phyloP scores from a whole-genome alignment of 2,329 filamentous ascomycete species.

The Teratosphaeriaceae sp. region DNA sequence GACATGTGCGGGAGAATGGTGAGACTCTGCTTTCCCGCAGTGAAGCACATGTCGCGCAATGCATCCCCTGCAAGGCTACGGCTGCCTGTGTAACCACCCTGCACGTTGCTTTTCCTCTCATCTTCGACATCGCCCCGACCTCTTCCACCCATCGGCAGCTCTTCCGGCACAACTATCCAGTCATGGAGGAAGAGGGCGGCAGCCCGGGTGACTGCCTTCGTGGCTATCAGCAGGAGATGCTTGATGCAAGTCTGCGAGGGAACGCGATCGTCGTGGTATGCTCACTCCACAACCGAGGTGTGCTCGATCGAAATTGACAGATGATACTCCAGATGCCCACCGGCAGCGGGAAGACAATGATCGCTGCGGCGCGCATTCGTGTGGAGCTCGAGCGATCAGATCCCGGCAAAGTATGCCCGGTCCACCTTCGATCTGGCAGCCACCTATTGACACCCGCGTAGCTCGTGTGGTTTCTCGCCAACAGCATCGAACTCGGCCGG shows the following conservation, averaged over 20 bases:
- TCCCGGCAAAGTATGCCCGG: constrained; percentile 30
- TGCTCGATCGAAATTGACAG: too few species aligned
- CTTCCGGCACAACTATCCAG: too few species aligned
- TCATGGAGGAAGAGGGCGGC: background rate
- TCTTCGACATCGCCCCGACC: too few species aligned
- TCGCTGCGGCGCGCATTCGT: constrained; percentile 39
- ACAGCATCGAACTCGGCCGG: constrained; percentile 39
- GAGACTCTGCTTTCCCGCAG: too few species aligned
- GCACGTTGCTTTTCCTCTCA: too few species aligned
- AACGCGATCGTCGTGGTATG: constrained; percentile 41
- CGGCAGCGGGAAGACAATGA: constrained; percentile 43
- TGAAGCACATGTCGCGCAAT: too few species aligned
- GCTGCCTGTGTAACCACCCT: too few species aligned
- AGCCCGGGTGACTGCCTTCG: constrained; percentile 18
- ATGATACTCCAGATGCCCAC: constrained; percentile 43
- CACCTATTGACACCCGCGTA: too few species aligned
- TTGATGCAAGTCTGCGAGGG: constrained; percentile 35
- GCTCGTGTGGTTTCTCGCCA: constrained; percentile 42
- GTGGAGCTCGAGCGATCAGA: constrained; percentile 35
- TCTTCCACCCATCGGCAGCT: too few species aligned
- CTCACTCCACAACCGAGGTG: background rate
- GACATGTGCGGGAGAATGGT: too few species aligned
- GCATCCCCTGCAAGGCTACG: too few species aligned
- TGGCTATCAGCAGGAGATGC: constrained; percentile 45
- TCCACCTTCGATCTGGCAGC: too few species aligned